Conservation (phyloP, 768 basidiomycete species). For the Erythrobasidium yunnanense region DNA sequence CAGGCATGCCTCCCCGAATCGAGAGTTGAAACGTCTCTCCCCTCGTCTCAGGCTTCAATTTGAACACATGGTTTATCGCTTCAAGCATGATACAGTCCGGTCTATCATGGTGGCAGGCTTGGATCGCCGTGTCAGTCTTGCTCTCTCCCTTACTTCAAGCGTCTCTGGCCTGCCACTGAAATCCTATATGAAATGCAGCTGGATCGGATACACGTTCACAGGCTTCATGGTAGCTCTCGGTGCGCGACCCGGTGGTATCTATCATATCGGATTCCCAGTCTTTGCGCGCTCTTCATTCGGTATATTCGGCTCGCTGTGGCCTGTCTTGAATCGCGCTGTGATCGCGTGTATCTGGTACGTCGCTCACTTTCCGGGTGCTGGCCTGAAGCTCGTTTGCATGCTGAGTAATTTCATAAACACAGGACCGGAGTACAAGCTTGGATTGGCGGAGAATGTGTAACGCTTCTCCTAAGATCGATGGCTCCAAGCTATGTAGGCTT, state of each 20-base stretch:
- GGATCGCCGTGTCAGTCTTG: conserved; percentile 52
- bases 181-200: conserved; percentile 47
- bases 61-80: conserved; percentile 38
- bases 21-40: neutral
- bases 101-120: conserved; percentile 73
- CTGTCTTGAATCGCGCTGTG: conserved; percentile 30
- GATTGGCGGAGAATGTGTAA: conserved; percentile 68
- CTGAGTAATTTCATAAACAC: conserved; percentile 50
- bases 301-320: conserved; percentile 53
- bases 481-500: conserved; percentile 61
- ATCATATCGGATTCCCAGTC: conserved; percentile 46
- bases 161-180: neutral
- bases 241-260: conserved; percentile 64
- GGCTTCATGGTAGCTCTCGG: conserved; percentile 66
- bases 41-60: neutral
- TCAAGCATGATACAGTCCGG: conserved; percentile 45
- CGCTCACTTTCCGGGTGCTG: no score
- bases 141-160: no score
- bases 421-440: conserved; percentile 73
- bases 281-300: conserved; percentile 52
- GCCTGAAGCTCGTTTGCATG: neutral
- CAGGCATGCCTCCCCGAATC: neutral
- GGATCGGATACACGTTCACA: conserved; percentile 50
- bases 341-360: no score
- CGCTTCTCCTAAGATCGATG: conserved; percentile 63